These are phyloP conservation scores for Colletotrichum siamense DNA, from an alignment of 2,329 filamentous ascomycete species.

Conservation along the genomic window DNA sequence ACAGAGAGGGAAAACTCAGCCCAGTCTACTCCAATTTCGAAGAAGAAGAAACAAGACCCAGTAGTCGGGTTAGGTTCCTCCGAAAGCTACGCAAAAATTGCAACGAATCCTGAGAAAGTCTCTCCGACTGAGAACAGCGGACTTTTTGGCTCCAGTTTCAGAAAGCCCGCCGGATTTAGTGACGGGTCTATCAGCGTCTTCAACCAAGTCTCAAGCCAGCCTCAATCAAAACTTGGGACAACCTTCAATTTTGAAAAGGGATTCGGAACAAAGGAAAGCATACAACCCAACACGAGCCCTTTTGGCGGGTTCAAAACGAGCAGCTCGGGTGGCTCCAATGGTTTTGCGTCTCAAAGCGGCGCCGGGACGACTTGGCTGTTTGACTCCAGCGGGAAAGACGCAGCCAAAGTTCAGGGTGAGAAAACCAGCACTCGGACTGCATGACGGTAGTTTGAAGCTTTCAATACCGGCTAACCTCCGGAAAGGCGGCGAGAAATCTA, in stretches of 20 bases:
- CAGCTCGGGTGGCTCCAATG: too few species aligned
- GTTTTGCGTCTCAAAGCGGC: rapidly evolving
- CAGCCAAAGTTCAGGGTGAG: neutral
- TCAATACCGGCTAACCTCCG: neutral
- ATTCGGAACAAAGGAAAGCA: neutral
- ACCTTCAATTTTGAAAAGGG: neutral
- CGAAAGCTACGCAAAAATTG: neutral
- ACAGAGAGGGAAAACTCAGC: neutral
- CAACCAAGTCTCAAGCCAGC: neutral
- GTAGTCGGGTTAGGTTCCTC: neutral
- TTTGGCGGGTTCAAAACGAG: neutral
- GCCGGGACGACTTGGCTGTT: neutral
- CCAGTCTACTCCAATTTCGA: neutral
- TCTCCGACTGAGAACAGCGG: neutral
- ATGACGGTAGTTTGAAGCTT: neutral
- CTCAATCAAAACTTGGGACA: neutral
- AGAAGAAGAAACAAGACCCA: neutral
- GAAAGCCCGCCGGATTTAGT: neutral
- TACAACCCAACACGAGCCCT: rapidly evolving
- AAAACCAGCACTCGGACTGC: neutral
- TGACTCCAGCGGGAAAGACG: neutral
- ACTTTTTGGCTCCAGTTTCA: neutral
- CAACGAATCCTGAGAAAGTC: neutral
- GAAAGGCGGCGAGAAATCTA: neutral
- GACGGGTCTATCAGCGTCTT: neutral